Percentiles rank a stretch among this genome's conserved stretches.
Conservation (phyloP, 1,139 yeast genomes). For the Casaregolazyma lundiana region DNA sequence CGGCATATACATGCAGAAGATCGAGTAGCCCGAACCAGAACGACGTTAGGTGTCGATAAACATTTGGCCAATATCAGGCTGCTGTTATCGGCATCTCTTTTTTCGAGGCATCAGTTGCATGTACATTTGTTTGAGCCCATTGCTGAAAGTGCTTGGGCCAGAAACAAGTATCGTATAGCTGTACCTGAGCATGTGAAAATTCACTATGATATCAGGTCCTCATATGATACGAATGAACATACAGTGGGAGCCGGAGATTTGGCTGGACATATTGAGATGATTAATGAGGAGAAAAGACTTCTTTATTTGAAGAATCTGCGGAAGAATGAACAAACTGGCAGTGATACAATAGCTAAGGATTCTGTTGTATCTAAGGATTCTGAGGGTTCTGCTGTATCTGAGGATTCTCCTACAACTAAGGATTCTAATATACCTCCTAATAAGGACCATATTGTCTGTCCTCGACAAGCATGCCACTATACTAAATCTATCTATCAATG, state of each 20-base stretch:
- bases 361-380: no score
- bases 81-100: slow-evolving; percentile 36
- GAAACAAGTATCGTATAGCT: slow-evolving; percentile 23
- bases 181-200: slow-evolving; percentile 18
- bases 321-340: not conserved
- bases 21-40: slow-evolving; percentile 22
- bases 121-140: slow-evolving; percentile 25
- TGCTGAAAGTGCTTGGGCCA: slow-evolving; percentile 23
- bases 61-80: slow-evolving; percentile 50
- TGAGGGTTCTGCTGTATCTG: no score
- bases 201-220: slow-evolving; percentile 15
- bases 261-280: slow-evolving; percentile 1
- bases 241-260: slow-evolving; percentile 18
- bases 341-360: no score
- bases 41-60: slow-evolving; percentile 40
- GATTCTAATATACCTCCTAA: no score
- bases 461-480: slow-evolving; percentile 2
- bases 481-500: not conserved
- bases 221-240: not conserved
- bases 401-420: no score
- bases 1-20: slow-evolving; percentile 46
- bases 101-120: slow-evolving; percentile 25
- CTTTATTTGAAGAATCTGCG: slow-evolving; percentile 1
- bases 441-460: slow-evolving; percentile 4
- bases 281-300: slow-evolving; percentile 3